Conservation (phyloP, 495 filamentous ascomycete genomes). For the Neurospora africana region DNA sequence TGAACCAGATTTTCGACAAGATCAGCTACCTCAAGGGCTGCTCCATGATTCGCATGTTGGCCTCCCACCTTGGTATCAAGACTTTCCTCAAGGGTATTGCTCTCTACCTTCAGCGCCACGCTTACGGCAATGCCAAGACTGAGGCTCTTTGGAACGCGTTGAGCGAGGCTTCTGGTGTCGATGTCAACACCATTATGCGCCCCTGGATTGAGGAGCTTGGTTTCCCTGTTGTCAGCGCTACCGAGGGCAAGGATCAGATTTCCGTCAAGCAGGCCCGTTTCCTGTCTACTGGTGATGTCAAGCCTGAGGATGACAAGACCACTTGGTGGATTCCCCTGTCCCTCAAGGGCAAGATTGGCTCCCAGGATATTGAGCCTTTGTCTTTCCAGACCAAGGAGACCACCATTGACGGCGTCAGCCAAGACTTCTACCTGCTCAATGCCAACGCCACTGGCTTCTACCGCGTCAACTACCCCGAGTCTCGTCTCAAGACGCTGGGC, state of each 20-base stretch:
- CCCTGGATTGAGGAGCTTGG: constrained; percentile 92
- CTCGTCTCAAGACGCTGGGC: constrained; percentile 67
- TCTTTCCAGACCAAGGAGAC: constrained; percentile 69
- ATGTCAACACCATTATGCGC: constrained; percentile 80
- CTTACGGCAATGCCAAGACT: constrained; percentile 90
- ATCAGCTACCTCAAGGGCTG: constrained; percentile 95
- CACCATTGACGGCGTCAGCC: constrained; percentile 60
- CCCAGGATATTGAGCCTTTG: constrained; percentile 33
- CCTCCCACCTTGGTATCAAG: constrained; percentile 71
- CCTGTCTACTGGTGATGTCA: constrained; percentile 78
- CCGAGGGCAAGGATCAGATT: constrained; percentile 64
- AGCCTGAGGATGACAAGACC: constrained; percentile 73
- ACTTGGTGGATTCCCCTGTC: constrained; percentile 95
- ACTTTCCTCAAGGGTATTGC: constrained; percentile 83
- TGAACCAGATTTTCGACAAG: constrained; percentile 92
- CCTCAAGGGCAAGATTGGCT: constrained; percentile 52
- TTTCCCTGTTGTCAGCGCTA: constrained; percentile 78
- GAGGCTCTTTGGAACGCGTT: constrained; percentile 88
- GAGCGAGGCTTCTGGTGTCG: constrained; percentile 75
- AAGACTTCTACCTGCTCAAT: constrained; percentile 88
- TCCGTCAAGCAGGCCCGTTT: constrained; percentile 77
- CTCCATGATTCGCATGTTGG: constrained; percentile 90
- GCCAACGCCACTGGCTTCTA: constrained; percentile 83
- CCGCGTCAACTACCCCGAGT: constrained; percentile 78
- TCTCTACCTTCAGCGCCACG: constrained; percentile 75